Evolutionary conservation across 2,329 filamentous ascomycete genomes (phyloP).

Genomic region (Cordyceps javanica): DNA sequence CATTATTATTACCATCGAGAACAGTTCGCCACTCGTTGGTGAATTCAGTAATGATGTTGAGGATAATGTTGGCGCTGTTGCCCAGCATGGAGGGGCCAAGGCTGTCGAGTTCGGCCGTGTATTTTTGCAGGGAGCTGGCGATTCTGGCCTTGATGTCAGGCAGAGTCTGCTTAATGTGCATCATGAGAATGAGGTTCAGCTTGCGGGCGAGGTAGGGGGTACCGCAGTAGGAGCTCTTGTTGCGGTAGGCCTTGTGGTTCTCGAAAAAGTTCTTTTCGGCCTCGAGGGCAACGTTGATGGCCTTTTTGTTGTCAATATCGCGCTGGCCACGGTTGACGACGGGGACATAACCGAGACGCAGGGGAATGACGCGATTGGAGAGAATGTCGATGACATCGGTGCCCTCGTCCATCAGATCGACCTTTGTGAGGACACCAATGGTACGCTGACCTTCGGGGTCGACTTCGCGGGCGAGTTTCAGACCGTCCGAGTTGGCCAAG

Average conservation of each 20-base stretch:
- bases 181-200: slow-evolving; percentile 98
- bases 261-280: slow-evolving; percentile 97
- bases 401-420: slow-evolving; percentile 97
- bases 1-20: slow-evolving; percentile 91
- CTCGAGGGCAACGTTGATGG: slow-evolving; percentile 84
- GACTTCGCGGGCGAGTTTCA: slow-evolving; percentile 94
- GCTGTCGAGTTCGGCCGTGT: slow-evolving; percentile 70
- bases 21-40: slow-evolving; percentile 96
- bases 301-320: slow-evolving; percentile 97
- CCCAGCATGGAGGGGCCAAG: slow-evolving; percentile 93
- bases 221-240: slow-evolving; percentile 98
- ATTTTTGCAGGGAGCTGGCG: slow-evolving; percentile 88
- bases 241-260: slow-evolving; percentile 95
- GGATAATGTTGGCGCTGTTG: slow-evolving; percentile 91
- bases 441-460: slow-evolving; percentile 96
- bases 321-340: slow-evolving; percentile 97
- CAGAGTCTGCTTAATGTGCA: slow-evolving; percentile 99
- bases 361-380: slow-evolving; percentile 91
- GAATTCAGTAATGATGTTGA: slow-evolving; percentile 99
- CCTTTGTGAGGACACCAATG: slow-evolving; percentile 97
- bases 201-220: slow-evolving; percentile 95
- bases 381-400: slow-evolving; percentile 98
- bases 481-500: slow-evolving; percentile 94
- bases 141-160: slow-evolving; percentile 98
- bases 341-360: slow-evolving; percentile 90